Evolutionary conservation across 192 early-diverging fungal species (phyloP).

Genomic region (Coemansia sp.): DNA sequence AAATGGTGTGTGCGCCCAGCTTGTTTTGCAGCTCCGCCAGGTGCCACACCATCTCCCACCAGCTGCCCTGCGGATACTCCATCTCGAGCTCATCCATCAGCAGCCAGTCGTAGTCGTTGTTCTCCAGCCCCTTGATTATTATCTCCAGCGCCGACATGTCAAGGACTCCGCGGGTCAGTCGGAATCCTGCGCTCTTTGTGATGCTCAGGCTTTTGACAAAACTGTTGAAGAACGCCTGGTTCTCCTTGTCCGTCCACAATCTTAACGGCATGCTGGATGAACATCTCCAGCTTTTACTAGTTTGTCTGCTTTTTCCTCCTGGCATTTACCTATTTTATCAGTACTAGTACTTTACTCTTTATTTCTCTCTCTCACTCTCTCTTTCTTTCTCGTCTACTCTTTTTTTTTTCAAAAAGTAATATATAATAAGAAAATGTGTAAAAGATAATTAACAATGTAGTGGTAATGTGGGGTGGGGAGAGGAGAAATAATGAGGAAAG

Average conservation of each 20-base stretch:
- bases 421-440: not conserved
- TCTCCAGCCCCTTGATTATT: slow-evolving; percentile 31
- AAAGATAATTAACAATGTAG: not conserved
- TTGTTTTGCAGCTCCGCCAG: slow-evolving; percentile 39
- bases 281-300: slow-evolving; percentile 36
- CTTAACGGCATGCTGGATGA: slow-evolving; percentile 26
- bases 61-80: slow-evolving; percentile 35
- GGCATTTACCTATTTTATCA: not conserved
- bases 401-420: slow-evolving; percentile 11
- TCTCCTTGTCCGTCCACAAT: slow-evolving; percentile 34
- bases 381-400: not conserved
- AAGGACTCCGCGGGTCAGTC: slow-evolving; percentile 30
- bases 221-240: slow-evolving; percentile 23
- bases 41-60: slow-evolving; percentile 45
- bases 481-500: not conserved
- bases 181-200: slow-evolving; percentile 14
- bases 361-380: not conserved
- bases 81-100: slow-evolving; percentile 32
- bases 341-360: too few species aligned
- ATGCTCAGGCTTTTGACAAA: slow-evolving; percentile 32
- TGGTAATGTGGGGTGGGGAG: not conserved
- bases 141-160: slow-evolving; percentile 33
- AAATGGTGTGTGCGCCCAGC: slow-evolving; percentile 27
- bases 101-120: slow-evolving; percentile 23
- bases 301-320: slow-evolving; percentile 17